Evolutionary conservation across 176 grass and related monocot genomes (phyloP), one percentile per base, ranked within the genome.

Genomic region (Poa annua): DNA sequence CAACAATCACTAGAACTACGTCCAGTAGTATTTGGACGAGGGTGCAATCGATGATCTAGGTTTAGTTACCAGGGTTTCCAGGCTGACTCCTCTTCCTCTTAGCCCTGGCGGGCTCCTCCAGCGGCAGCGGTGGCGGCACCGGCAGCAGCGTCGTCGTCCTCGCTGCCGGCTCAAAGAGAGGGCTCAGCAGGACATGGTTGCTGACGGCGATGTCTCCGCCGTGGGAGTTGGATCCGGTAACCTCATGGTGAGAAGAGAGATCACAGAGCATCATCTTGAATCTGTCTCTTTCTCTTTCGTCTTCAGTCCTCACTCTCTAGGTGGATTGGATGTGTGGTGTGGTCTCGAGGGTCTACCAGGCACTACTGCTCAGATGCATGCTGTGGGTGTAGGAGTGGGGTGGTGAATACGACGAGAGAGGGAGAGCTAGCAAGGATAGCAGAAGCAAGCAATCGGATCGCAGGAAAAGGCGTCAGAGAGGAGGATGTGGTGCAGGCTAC

Each of bases 81-180:
- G 93, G 93, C 47, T 91, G 87, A 85, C 83, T 99, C 86, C 96
- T 96, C 89, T 92, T 99, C 86, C 90, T 94, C 86, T 88, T 94
- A 29, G 81, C 44, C 82, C 70, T 94, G 68, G 21, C 68, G 21
- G 85, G 69, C 55, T 66, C 80, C 56, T 81, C 44, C 70, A 24
- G n/a, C 56, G 1, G 56, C n/a, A 42, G 80, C 71, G 22, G 54
- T 20, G 38, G 29, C 11, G 25, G 59, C 36, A 5, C n/a, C 54
- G 80, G 56, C 17, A 69, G 60, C 50, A 33, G 69, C 4, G 2
- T 25, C 39, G 33, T 5, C 39, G 22, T 5, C 67, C 39, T 15
- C 7, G 17, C 25, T 63, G 79, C 36, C 35, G 74, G 68, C 33
- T 68, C 60, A 44, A 96, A 62, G 53, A 85, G 42, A 75, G 85